These are phyloP conservation scores for Rosa multiflora DNA, from an alignment of 306 rosid genomes.

Conservation along the genomic window DNA sequence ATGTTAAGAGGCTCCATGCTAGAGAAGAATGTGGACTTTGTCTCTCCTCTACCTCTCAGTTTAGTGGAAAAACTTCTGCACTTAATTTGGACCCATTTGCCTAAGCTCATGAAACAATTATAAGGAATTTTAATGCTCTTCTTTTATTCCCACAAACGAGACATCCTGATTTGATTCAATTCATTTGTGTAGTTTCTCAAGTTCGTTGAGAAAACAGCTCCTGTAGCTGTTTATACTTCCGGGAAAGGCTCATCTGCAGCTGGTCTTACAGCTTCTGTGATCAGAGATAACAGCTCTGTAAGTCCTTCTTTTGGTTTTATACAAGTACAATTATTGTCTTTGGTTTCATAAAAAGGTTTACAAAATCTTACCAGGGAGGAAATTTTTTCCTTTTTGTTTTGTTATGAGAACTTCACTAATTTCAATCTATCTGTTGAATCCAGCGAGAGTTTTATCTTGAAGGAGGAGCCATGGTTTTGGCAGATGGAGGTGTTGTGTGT, in stretches of 20 bases:
- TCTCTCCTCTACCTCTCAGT: slow-evolving; percentile 10
- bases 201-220: slow-evolving; percentile 98
- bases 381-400: slow-evolving; percentile 10
- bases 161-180: slow-evolving; percentile 32
- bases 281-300: slow-evolving; percentile 82
- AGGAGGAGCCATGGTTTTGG: slow-evolving; percentile 99
- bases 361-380: neutral
- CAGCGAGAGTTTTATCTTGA: slow-evolving; percentile 99
- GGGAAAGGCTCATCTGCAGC: slow-evolving; percentile 99
- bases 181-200: slow-evolving; percentile 70
- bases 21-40: neutral
- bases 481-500: slow-evolving; percentile 98
- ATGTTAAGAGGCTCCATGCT: slow-evolving; percentile 13
- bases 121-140: slow-evolving; percentile 4
- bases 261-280: slow-evolving; percentile 98
- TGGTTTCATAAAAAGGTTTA: neutral
- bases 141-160: slow-evolving; percentile 7
- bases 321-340: neutral
- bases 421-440: slow-evolving; percentile 26
- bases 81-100: slow-evolving; percentile 6
- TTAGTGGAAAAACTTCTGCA: slow-evolving; percentile 7
- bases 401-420: slow-evolving; percentile 26
- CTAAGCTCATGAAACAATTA: slow-evolving; percentile 10
- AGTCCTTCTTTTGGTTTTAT: slow-evolving; percentile 36
- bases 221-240: slow-evolving; percentile 93